A percentile compares a stretch with the other conserved stretches of the same genome.
phyloP scores from a whole-genome alignment of 768 basidiomycete genomes.

The Boletus sp. region DNA sequence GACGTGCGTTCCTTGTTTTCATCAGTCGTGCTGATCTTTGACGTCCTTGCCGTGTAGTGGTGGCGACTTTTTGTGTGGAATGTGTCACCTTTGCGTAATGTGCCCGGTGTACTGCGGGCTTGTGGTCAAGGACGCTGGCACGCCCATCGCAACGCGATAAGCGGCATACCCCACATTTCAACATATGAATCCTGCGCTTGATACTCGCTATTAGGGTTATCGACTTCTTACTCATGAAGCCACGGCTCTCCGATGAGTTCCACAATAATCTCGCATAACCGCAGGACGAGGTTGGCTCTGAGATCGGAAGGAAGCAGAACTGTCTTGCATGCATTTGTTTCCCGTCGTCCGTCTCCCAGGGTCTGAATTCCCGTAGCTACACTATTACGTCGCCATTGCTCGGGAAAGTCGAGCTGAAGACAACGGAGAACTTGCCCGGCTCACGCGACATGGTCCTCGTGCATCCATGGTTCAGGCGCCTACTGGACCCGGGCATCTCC shows the following conservation, averaged over 20 bases:
- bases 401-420: slow-evolving; percentile 5
- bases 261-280: neutral
- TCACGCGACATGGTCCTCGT: slow-evolving; percentile 5
- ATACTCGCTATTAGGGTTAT: neutral
- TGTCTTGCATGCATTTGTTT: slow-evolving; percentile 6
- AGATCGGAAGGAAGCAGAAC: neutral
- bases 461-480: slow-evolving; percentile 11
- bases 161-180: neutral
- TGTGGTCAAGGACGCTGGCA: too few relatives aligned
- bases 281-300: neutral
- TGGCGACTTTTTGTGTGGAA: neutral
- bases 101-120: neutral
- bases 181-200: neutral
- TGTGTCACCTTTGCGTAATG: neutral
- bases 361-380: neutral
- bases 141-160: too few relatives aligned
- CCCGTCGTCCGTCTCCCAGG: neutral
- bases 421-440: slow-evolving; percentile 1
- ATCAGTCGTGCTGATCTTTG: neutral
- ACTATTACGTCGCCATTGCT: neutral
- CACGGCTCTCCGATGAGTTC: neutral
- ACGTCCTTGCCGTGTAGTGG: neutral
- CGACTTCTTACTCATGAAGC: neutral
- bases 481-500: neutral
- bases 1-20: neutral